These are phyloP conservation scores for Usnea hakonensis DNA, from an alignment of 495 filamentous ascomycete species.

Conservation along the genomic window DNA sequence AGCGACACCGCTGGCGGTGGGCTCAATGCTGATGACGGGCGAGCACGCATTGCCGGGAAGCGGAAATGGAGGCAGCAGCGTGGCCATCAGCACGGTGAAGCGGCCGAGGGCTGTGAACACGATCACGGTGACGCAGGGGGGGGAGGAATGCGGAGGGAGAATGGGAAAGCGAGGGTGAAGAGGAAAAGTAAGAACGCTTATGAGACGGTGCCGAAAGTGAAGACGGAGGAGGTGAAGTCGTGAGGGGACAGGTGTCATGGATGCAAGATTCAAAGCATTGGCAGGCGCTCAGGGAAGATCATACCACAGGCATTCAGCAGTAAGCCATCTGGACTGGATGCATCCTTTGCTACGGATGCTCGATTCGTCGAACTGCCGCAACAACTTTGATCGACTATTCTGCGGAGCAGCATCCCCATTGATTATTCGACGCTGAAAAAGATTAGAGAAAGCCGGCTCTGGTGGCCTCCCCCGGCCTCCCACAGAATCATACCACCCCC, in stretches of 20 bases:
- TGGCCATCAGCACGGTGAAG: slow-evolving; percentile 31
- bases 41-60: slow-evolving; percentile 19
- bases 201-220: slow-evolving; percentile 64
- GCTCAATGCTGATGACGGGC: slow-evolving; percentile 32
- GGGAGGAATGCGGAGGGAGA: slow-evolving; percentile 22
- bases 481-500: no score
- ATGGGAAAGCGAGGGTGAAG: slow-evolving; percentile 34
- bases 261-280: no score
- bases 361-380: neutral
- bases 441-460: no score
- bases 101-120: slow-evolving; percentile 35
- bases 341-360: neutral
- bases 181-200: slow-evolving; percentile 84
- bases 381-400: no score
- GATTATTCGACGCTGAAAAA: no score
- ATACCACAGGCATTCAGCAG: neutral
- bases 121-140: slow-evolving; percentile 29
- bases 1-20: slow-evolving; percentile 42
- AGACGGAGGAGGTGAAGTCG: slow-evolving; percentile 10
- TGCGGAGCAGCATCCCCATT: no score
- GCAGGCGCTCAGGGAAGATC: neutral
- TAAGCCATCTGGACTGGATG: neutral
- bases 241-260: neutral
- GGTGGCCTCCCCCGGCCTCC: no score
- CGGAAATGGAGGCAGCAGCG: slow-evolving; percentile 15